phyloP scores from a whole-genome alignment of 2,329 filamentous ascomycete genomes.

The Colletotrichum sp. region DNA sequence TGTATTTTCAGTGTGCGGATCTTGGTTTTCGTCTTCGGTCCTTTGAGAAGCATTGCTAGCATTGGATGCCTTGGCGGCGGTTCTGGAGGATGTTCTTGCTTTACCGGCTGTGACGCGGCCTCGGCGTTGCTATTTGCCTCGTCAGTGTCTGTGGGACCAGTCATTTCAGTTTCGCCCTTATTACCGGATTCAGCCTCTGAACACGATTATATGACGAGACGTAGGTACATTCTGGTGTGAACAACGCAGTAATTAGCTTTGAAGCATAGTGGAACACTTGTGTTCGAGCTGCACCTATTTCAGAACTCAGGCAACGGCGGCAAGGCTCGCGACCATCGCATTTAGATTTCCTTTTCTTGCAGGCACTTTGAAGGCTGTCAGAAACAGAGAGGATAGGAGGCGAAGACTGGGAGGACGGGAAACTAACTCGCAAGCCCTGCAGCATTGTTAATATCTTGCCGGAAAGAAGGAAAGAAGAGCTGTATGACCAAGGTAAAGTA shows the following conservation, averaged over 20 bases:
- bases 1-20: background rate
- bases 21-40: background rate
- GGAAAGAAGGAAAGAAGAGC: background rate
- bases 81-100: background rate
- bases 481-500: background rate
- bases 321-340: background rate
- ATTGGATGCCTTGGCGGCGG: background rate
- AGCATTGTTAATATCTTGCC: background rate
- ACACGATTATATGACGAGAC: background rate
- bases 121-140: background rate
- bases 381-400: background rate
- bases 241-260: background rate
- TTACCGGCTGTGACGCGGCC: background rate
- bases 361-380: background rate
- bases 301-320: background rate
- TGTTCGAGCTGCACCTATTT: background rate
- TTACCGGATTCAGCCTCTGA: background rate
- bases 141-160: fast-evolving
- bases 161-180: fast-evolving
- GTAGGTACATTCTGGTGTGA: background rate
- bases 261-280: background rate
- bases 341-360: background rate
- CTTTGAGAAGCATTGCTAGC: background rate
- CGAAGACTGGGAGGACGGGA: background rate
- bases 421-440: background rate